Percentiles rank a stretch among this genome's conserved stretches.
These are phyloP conservation scores for Vinca minor DNA, from an alignment of 257 asterid genomes.

Conservation along the genomic window DNA sequence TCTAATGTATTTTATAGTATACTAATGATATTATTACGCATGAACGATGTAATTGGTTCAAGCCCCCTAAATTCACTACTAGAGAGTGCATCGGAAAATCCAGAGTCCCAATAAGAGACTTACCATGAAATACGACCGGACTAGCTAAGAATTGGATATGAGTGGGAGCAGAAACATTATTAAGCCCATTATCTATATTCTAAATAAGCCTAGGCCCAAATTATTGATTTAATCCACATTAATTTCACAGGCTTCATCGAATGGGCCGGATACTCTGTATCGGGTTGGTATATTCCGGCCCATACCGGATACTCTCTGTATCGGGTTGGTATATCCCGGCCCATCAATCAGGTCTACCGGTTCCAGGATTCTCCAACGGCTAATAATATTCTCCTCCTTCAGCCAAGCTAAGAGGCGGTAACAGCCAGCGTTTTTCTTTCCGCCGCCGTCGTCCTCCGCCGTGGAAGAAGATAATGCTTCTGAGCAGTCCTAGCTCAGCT, in stretches of 20 bases:
- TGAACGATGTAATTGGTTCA: no score
- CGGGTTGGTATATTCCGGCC: no score
- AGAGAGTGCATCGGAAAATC: no score
- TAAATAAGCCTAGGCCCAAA: no score
- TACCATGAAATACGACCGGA: neutral
- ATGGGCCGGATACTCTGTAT: no score
- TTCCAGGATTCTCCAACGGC: neutral
- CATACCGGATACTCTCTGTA: neutral
- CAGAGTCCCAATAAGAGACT: neutral
- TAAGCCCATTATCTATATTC: neutral
- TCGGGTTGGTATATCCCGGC: neutral
- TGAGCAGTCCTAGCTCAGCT: slow-evolving; percentile 24
- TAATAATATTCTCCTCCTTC: neutral
- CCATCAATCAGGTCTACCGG: neutral
- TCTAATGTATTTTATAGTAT: no score
- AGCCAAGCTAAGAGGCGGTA: neutral
- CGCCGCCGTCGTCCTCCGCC: neutral
- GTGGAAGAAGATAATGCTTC: slow-evolving; percentile 37
- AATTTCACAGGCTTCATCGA: no score
- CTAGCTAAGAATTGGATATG: no score
- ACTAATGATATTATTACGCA: no score
- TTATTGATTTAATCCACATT: no score
- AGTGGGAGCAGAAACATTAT: neutral
- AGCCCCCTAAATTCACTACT: no score
- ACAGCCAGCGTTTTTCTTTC: neutral